Evolutionary conservation across 169 alveolate species (phyloP).

Genomic region (Plasmodium coatneyi): DNA sequence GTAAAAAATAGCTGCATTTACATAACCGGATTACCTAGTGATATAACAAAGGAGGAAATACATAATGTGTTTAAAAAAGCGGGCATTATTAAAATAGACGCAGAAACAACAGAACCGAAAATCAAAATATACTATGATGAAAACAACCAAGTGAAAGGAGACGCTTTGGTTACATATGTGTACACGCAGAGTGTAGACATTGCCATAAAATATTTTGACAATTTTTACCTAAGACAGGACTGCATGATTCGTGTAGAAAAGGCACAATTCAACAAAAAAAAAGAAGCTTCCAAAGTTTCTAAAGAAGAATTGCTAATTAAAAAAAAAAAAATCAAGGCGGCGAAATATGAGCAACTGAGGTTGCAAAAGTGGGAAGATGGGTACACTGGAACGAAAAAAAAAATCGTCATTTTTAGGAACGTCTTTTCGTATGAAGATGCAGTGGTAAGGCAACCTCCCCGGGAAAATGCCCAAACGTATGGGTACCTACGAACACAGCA

Average conservation of each 20-base stretch:
- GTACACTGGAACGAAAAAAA: constrained; percentile 77
- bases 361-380: constrained; percentile 63
- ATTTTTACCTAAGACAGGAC: constrained; percentile 81
- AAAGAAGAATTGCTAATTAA: constrained; percentile 64
- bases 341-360: constrained; percentile 77
- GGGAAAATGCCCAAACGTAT: not conserved
- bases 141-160: constrained; percentile 84
- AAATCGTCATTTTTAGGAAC: constrained; percentile 84
- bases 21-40: constrained; percentile 85
- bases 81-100: constrained; percentile 89
- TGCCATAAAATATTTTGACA: constrained; percentile 87
- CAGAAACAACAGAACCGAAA: constrained; percentile 88
- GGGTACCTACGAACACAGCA: not conserved
- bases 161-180: constrained; percentile 88
- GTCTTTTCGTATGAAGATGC: constrained; percentile 86
- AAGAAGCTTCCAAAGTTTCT: constrained; percentile 32
- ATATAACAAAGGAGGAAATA: constrained; percentile 82
- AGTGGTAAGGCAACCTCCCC: constrained; percentile 9
- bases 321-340: constrained; percentile 73
- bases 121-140: constrained; percentile 85
- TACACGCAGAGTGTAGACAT: constrained; percentile 86
- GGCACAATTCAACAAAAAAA: constrained; percentile 77
- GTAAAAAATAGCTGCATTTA: constrained; percentile 83
- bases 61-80: constrained; percentile 85
- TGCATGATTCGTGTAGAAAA: constrained; percentile 85